A percentile compares a stretch with the other conserved stretches of the same genome.
Conservation (phyloP, 2,329 filamentous ascomycete species). For the Colletotrichum plurivorum region DNA sequence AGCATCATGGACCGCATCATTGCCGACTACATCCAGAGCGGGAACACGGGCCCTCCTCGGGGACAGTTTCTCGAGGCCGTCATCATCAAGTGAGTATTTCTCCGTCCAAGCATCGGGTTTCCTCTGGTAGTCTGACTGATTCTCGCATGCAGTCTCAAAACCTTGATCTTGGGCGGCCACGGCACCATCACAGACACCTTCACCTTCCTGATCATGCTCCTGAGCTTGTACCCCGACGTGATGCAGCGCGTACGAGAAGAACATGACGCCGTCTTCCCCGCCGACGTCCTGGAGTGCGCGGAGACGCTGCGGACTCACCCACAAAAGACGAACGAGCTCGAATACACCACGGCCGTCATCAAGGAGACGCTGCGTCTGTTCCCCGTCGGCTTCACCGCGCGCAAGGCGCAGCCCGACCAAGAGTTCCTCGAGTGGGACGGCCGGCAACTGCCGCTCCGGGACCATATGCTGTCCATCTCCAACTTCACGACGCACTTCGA, state of each 20-base stretch:
- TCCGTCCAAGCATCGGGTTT: not conserved
- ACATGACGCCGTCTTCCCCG: slow-evolving; percentile 45
- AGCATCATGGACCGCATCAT: slow-evolving; percentile 46
- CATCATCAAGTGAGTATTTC: slow-evolving; percentile 14
- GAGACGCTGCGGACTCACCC: slow-evolving; percentile 56
- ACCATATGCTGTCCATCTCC: slow-evolving; percentile 44
- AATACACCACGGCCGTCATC: slow-evolving; percentile 66
- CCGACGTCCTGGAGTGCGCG: slow-evolving; percentile 48
- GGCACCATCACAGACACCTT: slow-evolving; percentile 44
- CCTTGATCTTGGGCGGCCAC: slow-evolving; percentile 44
- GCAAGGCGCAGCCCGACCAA: slow-evolving; percentile 48
- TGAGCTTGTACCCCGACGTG: slow-evolving; percentile 41
- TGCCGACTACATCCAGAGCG: slow-evolving; percentile 39
- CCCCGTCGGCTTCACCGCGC: slow-evolving; percentile 60
- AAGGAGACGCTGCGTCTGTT: slow-evolving; percentile 68
- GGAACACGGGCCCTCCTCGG: slow-evolving; percentile 22
- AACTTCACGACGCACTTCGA: slow-evolving; percentile 47
- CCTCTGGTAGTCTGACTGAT: not conserved
- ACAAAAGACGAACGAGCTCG: slow-evolving; percentile 62
- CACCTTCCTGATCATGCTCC: slow-evolving; percentile 40
- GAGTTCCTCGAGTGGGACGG: slow-evolving; percentile 55
- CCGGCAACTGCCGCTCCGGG: slow-evolving; percentile 51
- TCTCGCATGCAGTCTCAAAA: slow-evolving; percentile 39
- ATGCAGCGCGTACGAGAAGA: slow-evolving; percentile 42
- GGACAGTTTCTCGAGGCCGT: slow-evolving; percentile 40